A percentile compares a stretch with the other conserved stretches of the same genome.
Evolutionary conservation across 2,329 filamentous ascomycete genomes (phyloP).

Genomic region (Pyrenophora teres): DNA sequence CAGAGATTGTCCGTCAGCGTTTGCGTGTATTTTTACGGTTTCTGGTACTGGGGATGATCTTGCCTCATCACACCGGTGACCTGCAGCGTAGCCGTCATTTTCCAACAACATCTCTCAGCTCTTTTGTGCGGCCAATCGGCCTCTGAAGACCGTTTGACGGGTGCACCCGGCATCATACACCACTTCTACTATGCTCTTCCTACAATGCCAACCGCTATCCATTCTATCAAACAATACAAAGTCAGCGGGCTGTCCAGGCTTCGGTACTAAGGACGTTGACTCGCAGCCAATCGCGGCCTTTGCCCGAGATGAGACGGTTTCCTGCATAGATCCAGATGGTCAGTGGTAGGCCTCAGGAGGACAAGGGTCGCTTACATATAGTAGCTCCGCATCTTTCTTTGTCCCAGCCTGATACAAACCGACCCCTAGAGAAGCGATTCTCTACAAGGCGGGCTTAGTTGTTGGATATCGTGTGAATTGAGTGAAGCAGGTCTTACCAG

Average conservation of each 20-base stretch:
- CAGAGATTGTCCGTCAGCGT: not conserved
- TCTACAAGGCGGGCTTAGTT: not conserved
- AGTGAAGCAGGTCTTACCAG: slow-evolving; percentile 46
- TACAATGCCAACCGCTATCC: slow-evolving; percentile 48
- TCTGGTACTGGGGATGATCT: not conserved
- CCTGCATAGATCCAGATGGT: slow-evolving; percentile 40
- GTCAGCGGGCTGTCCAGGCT: slow-evolving; percentile 48
- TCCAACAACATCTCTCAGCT: not conserved
- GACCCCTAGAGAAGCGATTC: slow-evolving; percentile 55
- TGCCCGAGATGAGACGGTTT: slow-evolving; percentile 56
- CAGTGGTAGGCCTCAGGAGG: slow-evolving; percentile 1
- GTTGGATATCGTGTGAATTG: not conserved
- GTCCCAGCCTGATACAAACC: slow-evolving; percentile 72
- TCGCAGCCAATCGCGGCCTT: slow-evolving; percentile 49
- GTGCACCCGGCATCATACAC: slow-evolving; percentile 51
- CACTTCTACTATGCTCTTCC: slow-evolving; percentile 50
- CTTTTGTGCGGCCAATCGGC: slow-evolving; percentile 24
- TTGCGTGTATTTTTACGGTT: not conserved
- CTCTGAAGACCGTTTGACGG: slow-evolving; percentile 38
- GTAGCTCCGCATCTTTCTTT: slow-evolving; percentile 59
- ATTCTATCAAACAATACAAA: slow-evolving; percentile 50
- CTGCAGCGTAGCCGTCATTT: not conserved
- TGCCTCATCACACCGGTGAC: not conserved
- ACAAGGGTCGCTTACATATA: slow-evolving; percentile 56
- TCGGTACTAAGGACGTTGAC: slow-evolving; percentile 36